Evolutionary conservation across 1,139 yeast species (phyloP), one percentile per base, ranked within the genome.

Genomic region (Saccharomyces hybrid): DNA sequence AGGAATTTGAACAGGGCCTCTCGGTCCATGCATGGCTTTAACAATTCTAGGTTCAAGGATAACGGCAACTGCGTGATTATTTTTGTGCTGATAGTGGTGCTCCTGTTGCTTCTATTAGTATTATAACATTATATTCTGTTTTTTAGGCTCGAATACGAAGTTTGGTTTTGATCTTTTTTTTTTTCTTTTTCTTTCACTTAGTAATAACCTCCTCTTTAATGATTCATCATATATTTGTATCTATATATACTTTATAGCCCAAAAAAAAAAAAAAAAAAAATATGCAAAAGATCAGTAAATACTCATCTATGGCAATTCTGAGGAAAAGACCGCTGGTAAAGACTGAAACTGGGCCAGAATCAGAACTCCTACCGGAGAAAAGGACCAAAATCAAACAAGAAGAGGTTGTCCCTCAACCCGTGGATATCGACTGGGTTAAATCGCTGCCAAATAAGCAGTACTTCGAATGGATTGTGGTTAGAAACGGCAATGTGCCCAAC

Each of bases 31-130:
- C 60, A 58, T 16, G 56, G 61, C 14, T 67, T 63, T 46, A 62
- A 64, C 49, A 58, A 55, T 27, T 58, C 66, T 6, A 16, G 44
- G 25, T 66, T 69, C 16, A 63, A 63, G 47, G 69, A 64, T 47
- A 65, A 65, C 50, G 67, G 68, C 2, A 66, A 67, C 6, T 68
- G 71, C 54, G 52, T 59, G 14, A 56, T 59, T 6, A 68, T 68
- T n/a, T 50, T 64, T 1, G 29, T 65, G 11, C 57, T 68, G 16
- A 51, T 60, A 13, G n/a, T 66, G 9, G 61, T 66, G 14, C 53
- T 68, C 13, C 42, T 67, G n/a, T 53, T 67, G 13, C 53, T 68
- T 47, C 38, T 68, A 47, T 56, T 65, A 25, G 54, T 64, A 2
- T 51, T 64, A n/a, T 63, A 53, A 56, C 16, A 23, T 31, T 5